A percentile compares a stretch with the other conserved stretches of the same genome.
Evolutionary conservation across 148 eudicot species (phyloP).

Genomic region (Suaeda aralocaspica): DNA sequence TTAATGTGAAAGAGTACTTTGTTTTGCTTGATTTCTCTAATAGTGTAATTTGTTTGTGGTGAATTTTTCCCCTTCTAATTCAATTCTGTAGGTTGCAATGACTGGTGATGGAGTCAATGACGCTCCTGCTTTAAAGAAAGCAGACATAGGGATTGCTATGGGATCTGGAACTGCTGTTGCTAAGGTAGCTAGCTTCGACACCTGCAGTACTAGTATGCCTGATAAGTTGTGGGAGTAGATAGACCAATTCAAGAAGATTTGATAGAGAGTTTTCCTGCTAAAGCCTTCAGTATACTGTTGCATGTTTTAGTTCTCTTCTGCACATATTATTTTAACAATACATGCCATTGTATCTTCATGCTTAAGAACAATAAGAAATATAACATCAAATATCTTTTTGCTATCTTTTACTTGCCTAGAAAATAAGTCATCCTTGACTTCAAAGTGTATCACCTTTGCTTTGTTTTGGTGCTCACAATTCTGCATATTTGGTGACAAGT

Average conservation of each 20-base stretch:
- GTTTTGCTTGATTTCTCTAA: neutral
- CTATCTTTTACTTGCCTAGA: no score
- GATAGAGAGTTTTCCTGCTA: neutral
- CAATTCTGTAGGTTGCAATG: constrained; percentile 79
- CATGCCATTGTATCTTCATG: no score
- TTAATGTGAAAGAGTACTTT: neutral
- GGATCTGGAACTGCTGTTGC: constrained; percentile 99
- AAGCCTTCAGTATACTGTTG: no score
- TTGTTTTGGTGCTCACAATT: no score
- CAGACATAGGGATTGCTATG: constrained; percentile 98
- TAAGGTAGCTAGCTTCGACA: constrained; percentile 47
- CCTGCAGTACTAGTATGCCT: neutral
- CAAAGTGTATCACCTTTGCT: no score
- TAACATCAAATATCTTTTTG: no score
- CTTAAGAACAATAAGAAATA: no score
- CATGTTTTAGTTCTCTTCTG: no score
- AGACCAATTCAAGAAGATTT: neutral
- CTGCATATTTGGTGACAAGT: no score
- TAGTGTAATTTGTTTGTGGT: neutral
- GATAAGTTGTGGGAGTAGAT: no score
- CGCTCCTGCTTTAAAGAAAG: constrained; percentile 98
- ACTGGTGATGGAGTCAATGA: constrained; percentile 99
- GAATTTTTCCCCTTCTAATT: constrained; percentile 6
- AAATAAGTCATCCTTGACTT: no score
- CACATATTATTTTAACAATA: no score